Evolutionary conservation across 2,329 filamentous ascomycete species (phyloP), one percentile per base, ranked within the genome.

Genomic region (Cladobotryum protrusum): DNA sequence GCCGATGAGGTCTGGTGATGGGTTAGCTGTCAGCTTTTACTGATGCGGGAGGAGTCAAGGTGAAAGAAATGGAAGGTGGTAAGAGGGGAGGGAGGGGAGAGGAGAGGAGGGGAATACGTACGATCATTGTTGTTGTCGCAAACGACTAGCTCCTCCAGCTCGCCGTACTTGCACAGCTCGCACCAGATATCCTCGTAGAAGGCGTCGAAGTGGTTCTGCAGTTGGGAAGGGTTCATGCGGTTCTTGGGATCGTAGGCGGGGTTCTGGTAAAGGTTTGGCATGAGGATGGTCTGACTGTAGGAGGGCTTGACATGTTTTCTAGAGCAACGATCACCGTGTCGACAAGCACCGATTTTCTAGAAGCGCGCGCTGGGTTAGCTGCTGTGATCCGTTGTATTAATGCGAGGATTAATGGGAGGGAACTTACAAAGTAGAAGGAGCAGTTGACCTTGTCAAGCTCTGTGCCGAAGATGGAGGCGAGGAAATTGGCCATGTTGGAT

Each of bases 131-230:
- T 97, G 72, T 99, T 99, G 75, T 99, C 93, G 73, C 93, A 99
- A 3, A 99, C 92, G 12, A 99, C 93, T 12, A 99, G 82, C 74
- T 99, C 93, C 73, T 99, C 93, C 34, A 97, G 79, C 73, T 97
- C 89, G 59, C 93, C 93, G 69, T 95, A 99, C 73, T 95, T 90
- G 85, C 93, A 97, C 77, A 99, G 89, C 81, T 99, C 93, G 75
- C 92, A 97, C 92, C 93, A 99, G 59, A 99, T 90, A 69, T 99
- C 93, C 76, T 99, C 93, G 78, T 99, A 99, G 72, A 99, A 99
- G 64, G 93, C 93, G 72, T 99, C 93, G 68, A 99, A 99, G 80
- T 99, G 93, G 76, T 96, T 96, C 73, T 96, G 92, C 68, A 97
- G 86, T 77, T 99, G 93, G 60, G 83, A 86, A 6, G 90, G 76